phyloP scores from a whole-genome alignment of 108 stramenopile genomes.

The Nitzschia putrida region DNA sequence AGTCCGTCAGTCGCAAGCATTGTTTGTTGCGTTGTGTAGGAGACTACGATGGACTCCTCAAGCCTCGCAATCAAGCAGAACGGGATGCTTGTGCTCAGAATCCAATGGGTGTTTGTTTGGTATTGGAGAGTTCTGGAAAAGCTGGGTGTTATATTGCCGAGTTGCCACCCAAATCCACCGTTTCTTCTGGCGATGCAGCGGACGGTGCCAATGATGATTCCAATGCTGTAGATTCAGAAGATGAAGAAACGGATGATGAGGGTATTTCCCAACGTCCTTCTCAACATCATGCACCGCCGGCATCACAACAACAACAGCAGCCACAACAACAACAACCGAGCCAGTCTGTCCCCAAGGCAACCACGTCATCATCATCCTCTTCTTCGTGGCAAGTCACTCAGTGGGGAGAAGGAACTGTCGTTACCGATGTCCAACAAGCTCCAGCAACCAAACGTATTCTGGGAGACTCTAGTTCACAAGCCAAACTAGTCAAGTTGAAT shows the following conservation, averaged over 20 bases:
- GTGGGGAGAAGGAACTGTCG: constrained; percentile 1
- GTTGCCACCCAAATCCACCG: neutral
- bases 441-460: constrained; percentile 1
- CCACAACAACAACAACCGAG: no score
- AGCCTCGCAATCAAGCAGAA: constrained; percentile 30
- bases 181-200: neutral
- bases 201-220: constrained; percentile 8
- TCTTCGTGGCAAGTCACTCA: neutral
- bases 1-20: constrained; percentile 33
- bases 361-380: neutral
- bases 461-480: neutral
- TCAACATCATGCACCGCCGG: neutral
- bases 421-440: constrained; percentile 12
- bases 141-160: constrained; percentile 27
- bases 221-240: constrained; percentile 10
- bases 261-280: constrained; percentile 6
- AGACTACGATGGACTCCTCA: neutral
- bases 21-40: constrained; percentile 17
- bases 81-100: constrained; percentile 16
- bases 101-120: constrained; percentile 28
- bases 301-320: no score
- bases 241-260: constrained; percentile 27
- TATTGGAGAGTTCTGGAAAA: constrained; percentile 36
- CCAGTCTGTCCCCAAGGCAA: neutral
- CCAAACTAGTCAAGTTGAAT: constrained; percentile 16